Base-by-base conservation (phyloP, 164 flowering plant genomes). In the Amborella trichopoda region DNA sequence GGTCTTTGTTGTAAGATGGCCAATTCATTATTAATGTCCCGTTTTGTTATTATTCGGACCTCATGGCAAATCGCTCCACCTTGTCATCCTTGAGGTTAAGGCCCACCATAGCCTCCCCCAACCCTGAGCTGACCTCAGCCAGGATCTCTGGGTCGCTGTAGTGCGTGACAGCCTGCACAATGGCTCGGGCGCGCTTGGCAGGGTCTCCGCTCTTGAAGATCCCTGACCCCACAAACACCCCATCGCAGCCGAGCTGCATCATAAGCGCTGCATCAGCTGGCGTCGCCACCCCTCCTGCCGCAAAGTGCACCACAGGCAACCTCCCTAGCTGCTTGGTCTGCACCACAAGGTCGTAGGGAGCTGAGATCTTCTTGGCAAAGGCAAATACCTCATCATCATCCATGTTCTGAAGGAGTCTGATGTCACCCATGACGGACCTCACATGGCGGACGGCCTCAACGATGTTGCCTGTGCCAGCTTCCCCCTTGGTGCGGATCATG, bases 231-330 rank as follows among this genome's bases (percentile, higher is more conserved):
- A 71, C 70, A n/a, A 71, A 71, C 18, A 71, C 72, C 8, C 76
- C 76, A 33, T 71, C 76, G 44, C 72, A 68, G 1, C 76, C 76
- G 54, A 71, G 46, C 52, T 71, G 76, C 76, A 71, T 71, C 72
- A 71, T 68, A 33, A 71, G 26, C 3, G 76, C 76, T 0, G 76
- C 76, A 40, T 71, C 76, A 6, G 76, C 76, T 3, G 76, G 73
- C 0, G 76, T 71, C 2, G 64, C 68, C 6, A 71, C 62, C 8
- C 76, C 73, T 1, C 76, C 76, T 3, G 73, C 68, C 2, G 76
- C 73, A 22, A 71, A 71, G 4, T 71, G 72, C 44, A 71, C 73
- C 2, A 71, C 73, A 1, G 73, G 76, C 1, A 71, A 66, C 60
- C 76, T 55, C 13, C 76, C 73, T 23, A 71, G 56, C 47, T 65